Percentiles rank a stretch among this genome's conserved stretches.
These are phyloP conservation scores for Exophiala aquamarina DNA, from an alignment of 2,329 filamentous ascomycete genomes.

Conservation along the genomic window DNA sequence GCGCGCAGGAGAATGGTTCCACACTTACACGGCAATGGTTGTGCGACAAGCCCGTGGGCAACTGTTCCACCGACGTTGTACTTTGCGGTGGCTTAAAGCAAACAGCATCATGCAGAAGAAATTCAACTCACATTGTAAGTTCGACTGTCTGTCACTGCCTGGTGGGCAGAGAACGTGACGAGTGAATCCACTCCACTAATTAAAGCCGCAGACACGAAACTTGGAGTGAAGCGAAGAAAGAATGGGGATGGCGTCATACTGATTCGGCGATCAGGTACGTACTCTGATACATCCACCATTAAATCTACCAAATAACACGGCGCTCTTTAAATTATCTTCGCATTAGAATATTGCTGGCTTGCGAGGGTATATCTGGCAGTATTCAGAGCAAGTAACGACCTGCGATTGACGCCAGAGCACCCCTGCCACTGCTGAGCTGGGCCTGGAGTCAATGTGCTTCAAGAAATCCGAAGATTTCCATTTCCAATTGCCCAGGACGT, in stretches of 20 bases:
- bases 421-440: no score
- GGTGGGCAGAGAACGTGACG: no score
- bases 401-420: no score
- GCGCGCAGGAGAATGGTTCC: background rate
- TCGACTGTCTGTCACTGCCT: no score
- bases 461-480: no score
- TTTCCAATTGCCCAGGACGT: slow-evolving; percentile 3
- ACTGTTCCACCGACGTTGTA: slow-evolving; percentile 18
- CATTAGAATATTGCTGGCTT: slow-evolving; percentile 10
- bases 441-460: no score
- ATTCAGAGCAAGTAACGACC: slow-evolving; percentile 5
- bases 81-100: slow-evolving; percentile 14
- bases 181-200: background rate
- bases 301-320: no score
- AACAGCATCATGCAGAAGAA: slow-evolving; percentile 11
- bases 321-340: no score
- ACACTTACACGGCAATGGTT: slow-evolving; percentile 20
- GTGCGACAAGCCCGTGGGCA: slow-evolving; percentile 17
- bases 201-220: background rate
- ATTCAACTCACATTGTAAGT: no score
- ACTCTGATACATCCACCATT: no score
- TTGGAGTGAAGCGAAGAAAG: background rate
- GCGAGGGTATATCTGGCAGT: slow-evolving; percentile 12
- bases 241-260: no score
- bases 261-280: no score